phyloP scores from a whole-genome alignment of 306 rosid species.

The Urtica urens region DNA sequence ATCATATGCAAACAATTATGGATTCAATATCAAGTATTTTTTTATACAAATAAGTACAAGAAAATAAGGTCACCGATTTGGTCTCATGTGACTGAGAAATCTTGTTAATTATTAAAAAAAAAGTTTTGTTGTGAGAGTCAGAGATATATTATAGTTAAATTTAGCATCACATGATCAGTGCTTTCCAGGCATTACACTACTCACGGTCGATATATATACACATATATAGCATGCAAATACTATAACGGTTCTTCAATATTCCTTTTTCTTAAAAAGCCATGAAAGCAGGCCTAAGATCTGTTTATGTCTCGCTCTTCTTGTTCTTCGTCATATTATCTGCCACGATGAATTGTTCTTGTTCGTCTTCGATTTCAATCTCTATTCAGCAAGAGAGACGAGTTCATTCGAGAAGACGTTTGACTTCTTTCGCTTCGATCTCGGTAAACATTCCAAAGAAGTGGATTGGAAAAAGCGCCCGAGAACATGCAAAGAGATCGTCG shows the following conservation, averaged over 20 bases:
- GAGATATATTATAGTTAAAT: constrained; percentile 26
- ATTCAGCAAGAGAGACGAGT: constrained; percentile 20
- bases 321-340: constrained; percentile 28
- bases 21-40: constrained; percentile 12
- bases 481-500: constrained; percentile 28
- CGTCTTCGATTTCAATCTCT: constrained; percentile 20
- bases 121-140: constrained; percentile 34
- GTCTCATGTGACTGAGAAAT: constrained; percentile 49
- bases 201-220: constrained; percentile 4
- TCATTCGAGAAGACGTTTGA: constrained; percentile 38
- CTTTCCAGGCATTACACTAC: constrained; percentile 36
- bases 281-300: constrained; percentile 34
- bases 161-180: constrained; percentile 52
- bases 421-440: constrained; percentile 22
- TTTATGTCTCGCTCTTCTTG: constrained; percentile 24
- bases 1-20: not conserved
- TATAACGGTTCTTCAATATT: not conserved
- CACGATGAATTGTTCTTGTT: no score
- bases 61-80: constrained; percentile 26
- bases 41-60: constrained; percentile 16
- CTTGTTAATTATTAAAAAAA: constrained; percentile 25
- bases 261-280: constrained; percentile 24
- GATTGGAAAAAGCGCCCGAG: constrained; percentile 20
- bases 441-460: constrained; percentile 21
- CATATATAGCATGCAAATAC: constrained; percentile 4